Percentiles rank a stretch among this genome's conserved stretches.
Conservation (phyloP, 2,329 filamentous ascomycete species). For the Plenodomus lindquistii region DNA sequence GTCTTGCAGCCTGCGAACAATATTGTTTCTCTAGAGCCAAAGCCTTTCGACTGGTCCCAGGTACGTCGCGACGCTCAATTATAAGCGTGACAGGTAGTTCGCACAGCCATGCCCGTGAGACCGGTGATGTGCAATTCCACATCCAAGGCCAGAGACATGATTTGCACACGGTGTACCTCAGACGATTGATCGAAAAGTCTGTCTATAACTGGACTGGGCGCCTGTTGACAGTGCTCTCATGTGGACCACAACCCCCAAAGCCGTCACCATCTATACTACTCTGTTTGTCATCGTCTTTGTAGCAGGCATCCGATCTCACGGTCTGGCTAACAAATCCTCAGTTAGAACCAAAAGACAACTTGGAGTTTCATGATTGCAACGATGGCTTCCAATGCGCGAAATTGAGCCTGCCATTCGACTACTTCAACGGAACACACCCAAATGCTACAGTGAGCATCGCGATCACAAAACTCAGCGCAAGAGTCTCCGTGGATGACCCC, state of each 20-base stretch:
- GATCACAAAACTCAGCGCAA: constrained; percentile 37
- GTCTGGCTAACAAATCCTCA: constrained; percentile 22
- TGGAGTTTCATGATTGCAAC: constrained; percentile 40
- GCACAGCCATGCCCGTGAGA: background rate
- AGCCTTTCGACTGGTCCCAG: constrained; percentile 24
- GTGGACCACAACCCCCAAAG: no score
- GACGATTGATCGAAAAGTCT: background rate
- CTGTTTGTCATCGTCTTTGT: no score
- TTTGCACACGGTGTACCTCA: background rate
- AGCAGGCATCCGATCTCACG: no score
- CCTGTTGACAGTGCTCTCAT: no score
- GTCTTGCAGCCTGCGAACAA: constrained; percentile 4
- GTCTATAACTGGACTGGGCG: background rate
- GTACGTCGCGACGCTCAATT: constrained; percentile 19
- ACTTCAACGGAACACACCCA: constrained; percentile 42
- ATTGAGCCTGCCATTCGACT: constrained; percentile 41
- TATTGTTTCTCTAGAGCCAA: background rate
- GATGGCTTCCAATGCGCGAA: constrained; percentile 40
- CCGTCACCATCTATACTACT: no score
- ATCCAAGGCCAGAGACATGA: background rate
- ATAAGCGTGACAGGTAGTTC: constrained; percentile 1
- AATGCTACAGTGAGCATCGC: constrained; percentile 36
- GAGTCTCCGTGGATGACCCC: constrained; percentile 39
- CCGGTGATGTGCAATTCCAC: constrained; percentile 1
- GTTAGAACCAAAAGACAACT: constrained; percentile 27